Conservation (phyloP, 176 grass and related monocot species). For the Phoenix dactylifera region DNA sequence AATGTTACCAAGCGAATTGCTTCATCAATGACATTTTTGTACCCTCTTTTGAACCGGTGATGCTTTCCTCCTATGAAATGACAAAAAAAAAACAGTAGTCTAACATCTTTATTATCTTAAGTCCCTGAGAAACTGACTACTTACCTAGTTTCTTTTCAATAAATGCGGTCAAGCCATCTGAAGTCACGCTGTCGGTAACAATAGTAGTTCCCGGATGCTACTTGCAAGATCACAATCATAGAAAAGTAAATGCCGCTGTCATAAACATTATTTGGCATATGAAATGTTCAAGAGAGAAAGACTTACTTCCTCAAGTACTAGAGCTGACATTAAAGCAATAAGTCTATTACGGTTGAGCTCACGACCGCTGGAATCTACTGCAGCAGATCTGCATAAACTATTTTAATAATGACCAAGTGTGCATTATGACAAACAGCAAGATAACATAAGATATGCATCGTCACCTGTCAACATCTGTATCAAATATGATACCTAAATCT, state of each 20-base stretch:
- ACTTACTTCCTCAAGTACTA: conserved; percentile 89
- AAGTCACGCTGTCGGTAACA: conserved; percentile 94
- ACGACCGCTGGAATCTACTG: conserved; percentile 73
- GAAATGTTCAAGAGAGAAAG: conserved; percentile 6
- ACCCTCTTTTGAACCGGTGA: conserved; percentile 88
- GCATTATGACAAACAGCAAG: not conserved
- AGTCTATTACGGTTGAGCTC: conserved; percentile 78
- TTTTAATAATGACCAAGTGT: not conserved
- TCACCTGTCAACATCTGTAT: conserved; percentile 98
- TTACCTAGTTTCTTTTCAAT: conserved; percentile 97
- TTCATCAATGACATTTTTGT: conserved; percentile 99
- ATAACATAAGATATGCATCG: not conserved
- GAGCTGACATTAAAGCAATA: conserved; percentile 94
- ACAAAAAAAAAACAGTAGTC: conserved; percentile 11
- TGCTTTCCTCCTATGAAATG: conserved; percentile 79
- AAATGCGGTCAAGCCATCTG: conserved; percentile 89
- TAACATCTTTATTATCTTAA: not conserved
- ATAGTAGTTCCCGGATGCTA: conserved; percentile 86
- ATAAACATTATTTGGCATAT: not conserved
- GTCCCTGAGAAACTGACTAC: not conserved
- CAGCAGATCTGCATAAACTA: conserved; percentile 66
- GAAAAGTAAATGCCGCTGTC: not conserved
- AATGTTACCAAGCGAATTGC: conserved; percentile 78
- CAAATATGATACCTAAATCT: conserved; percentile 97
- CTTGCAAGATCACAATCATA: conserved; percentile 23